Evolutionary conservation across 1,284 basidiomycete genomes (phyloP).

Genomic region (Lentinula novae-zelandiae): DNA sequence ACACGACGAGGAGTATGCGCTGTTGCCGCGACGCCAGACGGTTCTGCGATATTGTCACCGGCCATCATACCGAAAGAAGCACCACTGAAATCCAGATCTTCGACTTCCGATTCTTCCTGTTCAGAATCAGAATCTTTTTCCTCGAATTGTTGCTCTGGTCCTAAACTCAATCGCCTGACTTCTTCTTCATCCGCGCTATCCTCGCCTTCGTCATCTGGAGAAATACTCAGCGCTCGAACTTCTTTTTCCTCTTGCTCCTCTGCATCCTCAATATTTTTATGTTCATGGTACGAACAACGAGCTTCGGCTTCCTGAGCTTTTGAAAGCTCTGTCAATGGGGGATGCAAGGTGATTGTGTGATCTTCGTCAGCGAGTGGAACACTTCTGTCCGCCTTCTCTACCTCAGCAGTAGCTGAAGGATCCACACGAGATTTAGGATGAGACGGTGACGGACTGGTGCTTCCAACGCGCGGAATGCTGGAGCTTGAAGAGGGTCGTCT

Average conservation of each 20-base stretch:
- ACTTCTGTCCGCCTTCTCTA: not conserved
- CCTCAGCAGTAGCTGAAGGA: not conserved
- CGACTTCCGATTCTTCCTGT: conserved; percentile 16
- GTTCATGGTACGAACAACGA: not conserved
- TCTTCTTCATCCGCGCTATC: conserved; percentile 12
- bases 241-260: not conserved
- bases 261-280: not conserved
- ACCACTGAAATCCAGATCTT: conserved; percentile 14
- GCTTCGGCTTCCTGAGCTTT: not conserved
- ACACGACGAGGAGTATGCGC: not conserved
- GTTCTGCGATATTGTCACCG: conserved; percentile 26
- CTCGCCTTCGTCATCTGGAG: conserved; percentile 18
- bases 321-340: not conserved
- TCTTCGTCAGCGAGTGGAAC: not conserved
- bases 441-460: conserved; percentile 8
- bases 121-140: conserved; percentile 7
- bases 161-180: conserved; percentile 1
- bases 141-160: conserved; percentile 1
- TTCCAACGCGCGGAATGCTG: not conserved
- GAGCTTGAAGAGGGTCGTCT: conserved; percentile 2
- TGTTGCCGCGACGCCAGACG: not conserved
- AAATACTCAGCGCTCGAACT: not conserved
- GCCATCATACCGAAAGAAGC: conserved; percentile 22
- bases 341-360: not conserved
- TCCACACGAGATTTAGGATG: not conserved